Evolutionary conservation across 108 stramenopile species (phyloP), one percentile per base, ranked within the genome.

Genomic region (Nitzschia sp.): DNA sequence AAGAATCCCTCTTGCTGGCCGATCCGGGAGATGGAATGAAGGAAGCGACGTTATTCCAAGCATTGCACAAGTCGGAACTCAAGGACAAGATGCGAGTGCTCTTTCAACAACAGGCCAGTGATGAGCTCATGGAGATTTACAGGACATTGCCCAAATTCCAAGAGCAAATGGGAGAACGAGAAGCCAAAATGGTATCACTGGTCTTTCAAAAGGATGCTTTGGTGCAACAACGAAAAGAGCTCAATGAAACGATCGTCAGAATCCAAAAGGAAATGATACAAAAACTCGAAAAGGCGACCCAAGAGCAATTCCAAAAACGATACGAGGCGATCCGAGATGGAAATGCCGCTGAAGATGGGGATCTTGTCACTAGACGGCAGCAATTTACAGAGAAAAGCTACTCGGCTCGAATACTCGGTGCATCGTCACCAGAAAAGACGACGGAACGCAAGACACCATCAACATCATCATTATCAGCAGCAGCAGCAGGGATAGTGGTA

Each of bases 91-190:
- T 23, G 21, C 9, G 58, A 60, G 36, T 21, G 5, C 13, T 38
- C 17, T 60, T 60, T 22, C 58, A 60, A 31, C 58, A 60, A 35
- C 58, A 60, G 35, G 58, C 58, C 19, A 60, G 58, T 38, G 35
- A 35, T 41, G 58, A 60, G 36, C 30, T 60, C 13, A 60, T 60
- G 58, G 58, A 60, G 22, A 35, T 31, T 16, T 60, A 60, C 58
- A 60, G 29, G 29, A 35, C 35, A 3, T 5, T 11, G 5, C 58
- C 58, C 3, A 31, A 27, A 21, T 38, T 35, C 28, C 35, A 60
- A n/a, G 58, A 60, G 30, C 58, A 21, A 17, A 60, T 60, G 58
- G 21, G 58, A 21, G 58, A 60, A 22, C 58, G 33, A 6, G 58
- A 60, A 35, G 58, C 58, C 33, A 60, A 60, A 38, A 13, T 60